Conservation (phyloP, 2,329 filamentous ascomycete genomes). For the Botryosphaeria dothidea region DNA sequence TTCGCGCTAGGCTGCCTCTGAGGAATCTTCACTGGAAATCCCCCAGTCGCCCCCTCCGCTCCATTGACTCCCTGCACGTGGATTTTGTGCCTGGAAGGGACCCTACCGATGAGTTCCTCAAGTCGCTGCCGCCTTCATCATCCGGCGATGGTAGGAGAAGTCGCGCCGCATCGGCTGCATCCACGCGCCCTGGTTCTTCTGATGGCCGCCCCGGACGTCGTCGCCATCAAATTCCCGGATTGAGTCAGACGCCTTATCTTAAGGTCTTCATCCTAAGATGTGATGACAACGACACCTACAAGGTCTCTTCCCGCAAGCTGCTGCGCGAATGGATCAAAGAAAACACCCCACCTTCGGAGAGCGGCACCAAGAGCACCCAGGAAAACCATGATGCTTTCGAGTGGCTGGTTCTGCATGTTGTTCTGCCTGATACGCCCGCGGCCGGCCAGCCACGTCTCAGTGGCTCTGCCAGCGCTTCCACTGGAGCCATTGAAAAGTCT, state of each 20-base stretch:
- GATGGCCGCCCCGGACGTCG: conserved; percentile 54
- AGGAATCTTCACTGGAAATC: conserved; percentile 97
- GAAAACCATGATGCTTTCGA: conserved; percentile 97
- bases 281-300: conserved; percentile 95
- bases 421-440: conserved; percentile 80
- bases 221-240: conserved; percentile 90
- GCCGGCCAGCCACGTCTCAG: conserved; percentile 73
- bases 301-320: conserved; percentile 72
- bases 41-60: conserved; percentile 83
- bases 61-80: conserved; percentile 89
- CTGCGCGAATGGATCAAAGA: conserved; percentile 90
- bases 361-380: conserved; percentile 63
- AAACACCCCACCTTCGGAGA: conserved; percentile 61
- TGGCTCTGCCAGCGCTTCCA: conserved; percentile 47
- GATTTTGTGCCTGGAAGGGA: conserved; percentile 69
- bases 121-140: conserved; percentile 19
- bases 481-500: conserved; percentile 65
- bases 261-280: conserved; percentile 88
- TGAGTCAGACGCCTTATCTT: conserved; percentile 90
- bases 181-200: conserved; percentile 20
- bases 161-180: conserved; percentile 21
- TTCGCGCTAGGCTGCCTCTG: conserved; percentile 78
- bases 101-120: conserved; percentile 40
- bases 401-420: conserved; percentile 91
- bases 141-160: conserved; percentile 8